These are phyloP conservation scores for Parascedosporium putredinis DNA, from an alignment of 2,329 filamentous ascomycete species.

Conservation along the genomic window DNA sequence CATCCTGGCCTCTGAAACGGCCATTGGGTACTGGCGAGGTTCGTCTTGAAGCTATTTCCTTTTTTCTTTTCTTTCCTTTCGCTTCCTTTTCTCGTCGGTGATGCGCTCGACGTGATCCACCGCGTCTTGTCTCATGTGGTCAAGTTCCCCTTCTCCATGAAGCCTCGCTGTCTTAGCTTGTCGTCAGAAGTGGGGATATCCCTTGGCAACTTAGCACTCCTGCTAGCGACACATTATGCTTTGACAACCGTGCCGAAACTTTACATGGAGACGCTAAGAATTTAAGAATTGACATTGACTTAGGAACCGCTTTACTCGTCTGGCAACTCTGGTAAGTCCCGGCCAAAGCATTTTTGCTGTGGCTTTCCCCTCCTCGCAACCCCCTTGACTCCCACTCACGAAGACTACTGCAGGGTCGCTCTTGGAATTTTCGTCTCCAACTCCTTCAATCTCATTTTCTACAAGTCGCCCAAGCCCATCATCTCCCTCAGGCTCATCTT, in stretches of 20 bases:
- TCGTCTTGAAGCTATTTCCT: conserved; percentile 13
- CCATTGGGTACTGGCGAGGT: conserved; percentile 36
- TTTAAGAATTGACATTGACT: background rate
- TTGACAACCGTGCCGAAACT: background rate
- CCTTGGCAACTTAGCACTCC: too few species aligned
- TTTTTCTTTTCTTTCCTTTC: background rate
- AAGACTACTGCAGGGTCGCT: conserved; percentile 24
- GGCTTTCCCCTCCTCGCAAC: too few species aligned
- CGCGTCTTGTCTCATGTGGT: too few species aligned
- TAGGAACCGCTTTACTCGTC: conserved; percentile 27
- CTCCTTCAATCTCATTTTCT: conserved; percentile 26
- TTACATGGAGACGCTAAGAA: background rate
- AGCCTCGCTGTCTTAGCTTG: too few species aligned
- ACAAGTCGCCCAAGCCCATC: background rate
- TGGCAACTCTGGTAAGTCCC: conserved; percentile 31
- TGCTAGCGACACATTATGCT: background rate
- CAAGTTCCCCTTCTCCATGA: too few species aligned
- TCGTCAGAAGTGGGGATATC: conserved; percentile 1
- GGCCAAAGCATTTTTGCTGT: too few species aligned
- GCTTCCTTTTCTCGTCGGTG: background rate
- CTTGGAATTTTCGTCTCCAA: conserved; percentile 26
- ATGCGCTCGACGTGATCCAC: background rate
- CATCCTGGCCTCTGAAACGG: conserved; percentile 35
- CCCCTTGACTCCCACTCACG: too few species aligned
- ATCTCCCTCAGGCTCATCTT: conserved; percentile 20